Conservation (phyloP, 2,329 filamentous ascomycete genomes). For the Diaporthe amygdali region DNA sequence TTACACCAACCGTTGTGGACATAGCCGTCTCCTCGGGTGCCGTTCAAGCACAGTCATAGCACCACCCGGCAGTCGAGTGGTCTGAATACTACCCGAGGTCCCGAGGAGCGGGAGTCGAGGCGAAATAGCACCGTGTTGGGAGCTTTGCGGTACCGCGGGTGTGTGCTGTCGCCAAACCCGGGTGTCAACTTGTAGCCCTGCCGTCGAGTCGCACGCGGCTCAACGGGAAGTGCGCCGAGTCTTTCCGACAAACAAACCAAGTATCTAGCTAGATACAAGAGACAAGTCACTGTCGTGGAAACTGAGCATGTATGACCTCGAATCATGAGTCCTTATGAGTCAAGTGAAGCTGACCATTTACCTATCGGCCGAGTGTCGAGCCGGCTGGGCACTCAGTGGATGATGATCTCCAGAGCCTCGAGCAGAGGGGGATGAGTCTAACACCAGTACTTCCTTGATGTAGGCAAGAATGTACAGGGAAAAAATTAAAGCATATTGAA, state of each 20-base stretch:
- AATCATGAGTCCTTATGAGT: too few relatives aligned
- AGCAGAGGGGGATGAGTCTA: too few relatives aligned
- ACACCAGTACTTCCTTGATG: not conserved
- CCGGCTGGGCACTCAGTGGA: too few relatives aligned
- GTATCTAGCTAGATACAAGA: not conserved
- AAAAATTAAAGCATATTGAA: not conserved
- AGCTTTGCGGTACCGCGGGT: not conserved
- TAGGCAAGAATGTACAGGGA: not conserved
- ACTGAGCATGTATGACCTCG: not conserved
- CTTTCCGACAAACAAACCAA: not conserved
- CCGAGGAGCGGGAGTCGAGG: not conserved
- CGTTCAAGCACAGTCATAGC: not conserved
- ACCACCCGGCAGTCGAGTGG: not conserved
- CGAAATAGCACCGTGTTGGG: not conserved
- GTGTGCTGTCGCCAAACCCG: not conserved
- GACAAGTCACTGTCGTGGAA: too few relatives aligned
- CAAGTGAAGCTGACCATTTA: not conserved
- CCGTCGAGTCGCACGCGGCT: conserved; percentile 1
- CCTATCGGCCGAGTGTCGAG: not conserved
- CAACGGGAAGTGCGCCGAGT: not conserved
- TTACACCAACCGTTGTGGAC: not conserved
- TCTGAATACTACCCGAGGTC: not conserved
- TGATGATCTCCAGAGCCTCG: not conserved
- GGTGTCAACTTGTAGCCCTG: not conserved
- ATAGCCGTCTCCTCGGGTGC: not conserved